These are phyloP conservation scores for Ophiostoma triangulosporum DNA, from an alignment of 2,329 filamentous ascomycete species.

Conservation along the genomic window DNA sequence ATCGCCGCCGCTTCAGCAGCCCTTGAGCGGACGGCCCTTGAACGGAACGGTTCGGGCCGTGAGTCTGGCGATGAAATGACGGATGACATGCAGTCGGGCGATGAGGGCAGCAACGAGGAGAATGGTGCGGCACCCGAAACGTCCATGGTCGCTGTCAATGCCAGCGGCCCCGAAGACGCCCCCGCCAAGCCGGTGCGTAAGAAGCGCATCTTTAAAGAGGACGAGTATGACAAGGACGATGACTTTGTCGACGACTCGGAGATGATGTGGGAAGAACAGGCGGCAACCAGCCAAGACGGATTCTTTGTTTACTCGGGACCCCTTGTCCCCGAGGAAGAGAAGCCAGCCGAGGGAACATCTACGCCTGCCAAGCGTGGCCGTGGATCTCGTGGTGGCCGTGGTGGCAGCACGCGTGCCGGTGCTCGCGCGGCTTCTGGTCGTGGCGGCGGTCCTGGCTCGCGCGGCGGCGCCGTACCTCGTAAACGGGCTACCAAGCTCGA, in stretches of 20 bases:
- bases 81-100: conserved; percentile 54
- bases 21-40: conserved; percentile 69
- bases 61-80: conserved; percentile 75
- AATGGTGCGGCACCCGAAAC: conserved; percentile 46
- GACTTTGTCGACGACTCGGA: conserved; percentile 90
- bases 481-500: conserved; percentile 81
- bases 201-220: conserved; percentile 67
- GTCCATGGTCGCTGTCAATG: conserved; percentile 20
- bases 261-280: conserved; percentile 87
- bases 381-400: conserved; percentile 30
- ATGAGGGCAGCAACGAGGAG: conserved; percentile 77
- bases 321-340: conserved; percentile 74
- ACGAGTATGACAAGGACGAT: conserved; percentile 73
- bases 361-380: conserved; percentile 58
- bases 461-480: conserved; percentile 50
- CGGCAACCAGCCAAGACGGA: conserved; percentile 84
- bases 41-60: conserved; percentile 55
- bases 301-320: conserved; percentile 98
- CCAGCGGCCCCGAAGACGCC: conserved; percentile 46
- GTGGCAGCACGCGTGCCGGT: conserved; percentile 38
- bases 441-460: conserved; percentile 47
- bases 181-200: conserved; percentile 55
- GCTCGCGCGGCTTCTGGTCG: conserved; percentile 10
- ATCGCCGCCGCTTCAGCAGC: conserved; percentile 82
- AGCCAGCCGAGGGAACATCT: conserved; percentile 50